Conservation (phyloP, 2,329 filamentous ascomycete genomes). For the Dryadomyces sulphureus region DNA sequence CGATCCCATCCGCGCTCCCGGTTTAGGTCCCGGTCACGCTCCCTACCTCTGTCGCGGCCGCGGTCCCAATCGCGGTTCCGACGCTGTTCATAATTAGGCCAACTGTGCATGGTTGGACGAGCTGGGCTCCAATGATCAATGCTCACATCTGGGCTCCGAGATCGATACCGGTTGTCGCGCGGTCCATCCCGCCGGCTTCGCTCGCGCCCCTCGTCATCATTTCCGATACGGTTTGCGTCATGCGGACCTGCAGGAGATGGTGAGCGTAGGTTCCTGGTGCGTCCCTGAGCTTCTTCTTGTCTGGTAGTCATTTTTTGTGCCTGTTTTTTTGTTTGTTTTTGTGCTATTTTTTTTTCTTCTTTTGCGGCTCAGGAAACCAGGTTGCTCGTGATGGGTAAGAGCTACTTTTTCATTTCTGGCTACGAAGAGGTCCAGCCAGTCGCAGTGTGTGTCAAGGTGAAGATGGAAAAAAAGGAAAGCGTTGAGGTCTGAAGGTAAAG, state of each 20-base stretch:
- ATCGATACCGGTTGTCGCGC: constrained; percentile 39
- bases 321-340: not conserved
- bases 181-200: constrained; percentile 31
- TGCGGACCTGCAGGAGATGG: constrained; percentile 81
- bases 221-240: constrained; percentile 53
- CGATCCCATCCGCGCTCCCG: constrained; percentile 11
- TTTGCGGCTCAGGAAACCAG: not conserved
- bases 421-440: not conserved
- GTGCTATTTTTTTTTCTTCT: not conserved
- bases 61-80: constrained; percentile 36
- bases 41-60: constrained; percentile 34
- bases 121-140: constrained; percentile 3
- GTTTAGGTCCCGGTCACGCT: constrained; percentile 8
- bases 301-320: not conserved
- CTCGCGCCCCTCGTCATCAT: constrained; percentile 44
- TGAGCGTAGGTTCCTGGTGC: constrained; percentile 62
- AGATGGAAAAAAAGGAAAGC: not conserved
- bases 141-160: constrained; percentile 49
- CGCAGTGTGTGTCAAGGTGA: too few species aligned
- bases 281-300: constrained; percentile 13
- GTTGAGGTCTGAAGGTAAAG: too few species aligned
- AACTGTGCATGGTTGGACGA: constrained; percentile 9
- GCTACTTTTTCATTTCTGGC: constrained; percentile 3
- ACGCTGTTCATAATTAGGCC: constrained; percentile 31
- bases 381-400: not conserved